phyloP scores from a whole-genome alignment of 805 yeast genomes.

The Zygotorulaspora florentina region DNA sequence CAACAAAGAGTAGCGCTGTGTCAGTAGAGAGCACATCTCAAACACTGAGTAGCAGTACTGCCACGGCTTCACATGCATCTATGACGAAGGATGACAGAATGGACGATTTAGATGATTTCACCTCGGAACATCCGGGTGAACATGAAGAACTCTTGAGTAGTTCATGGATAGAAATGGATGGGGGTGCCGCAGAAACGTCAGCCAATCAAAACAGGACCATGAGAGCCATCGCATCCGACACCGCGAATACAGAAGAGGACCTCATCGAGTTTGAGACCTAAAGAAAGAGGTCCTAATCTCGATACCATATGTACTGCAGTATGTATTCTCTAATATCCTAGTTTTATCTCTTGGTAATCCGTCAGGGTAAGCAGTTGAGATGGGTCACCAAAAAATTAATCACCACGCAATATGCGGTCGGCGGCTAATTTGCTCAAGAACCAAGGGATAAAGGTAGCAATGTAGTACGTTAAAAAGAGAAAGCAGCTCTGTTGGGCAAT shows the following conservation, averaged over 20 bases:
- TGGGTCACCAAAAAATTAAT: no score
- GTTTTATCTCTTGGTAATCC: no score
- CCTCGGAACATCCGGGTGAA: slow-evolving; percentile 28
- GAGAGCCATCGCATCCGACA: slow-evolving; percentile 11
- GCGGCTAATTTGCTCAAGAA: no score
- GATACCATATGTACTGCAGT: no score
- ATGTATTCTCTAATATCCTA: no score
- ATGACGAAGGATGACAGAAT: slow-evolving; percentile 17
- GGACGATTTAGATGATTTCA: slow-evolving; percentile 33
- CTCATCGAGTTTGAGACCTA: slow-evolving; percentile 34
- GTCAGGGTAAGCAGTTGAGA: no score
- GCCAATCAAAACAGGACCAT: slow-evolving; percentile 18
- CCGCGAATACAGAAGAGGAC: slow-evolving; percentile 14
- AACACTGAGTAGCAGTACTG: not conserved
- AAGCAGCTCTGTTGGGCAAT: no score
- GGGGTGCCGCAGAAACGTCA: slow-evolving; percentile 13
- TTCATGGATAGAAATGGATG: slow-evolving; percentile 30
- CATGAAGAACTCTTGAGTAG: slow-evolving; percentile 27
- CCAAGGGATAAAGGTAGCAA: no score
- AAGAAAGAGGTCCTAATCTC: not conserved
- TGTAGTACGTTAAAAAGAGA: no score
- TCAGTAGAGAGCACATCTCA: slow-evolving; percentile 18
- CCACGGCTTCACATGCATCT: slow-evolving; percentile 3
- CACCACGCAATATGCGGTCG: no score
- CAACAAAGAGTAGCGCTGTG: slow-evolving; percentile 32